phyloP scores from a whole-genome alignment of 345 rosid species.

The Salix suchowensis region DNA sequence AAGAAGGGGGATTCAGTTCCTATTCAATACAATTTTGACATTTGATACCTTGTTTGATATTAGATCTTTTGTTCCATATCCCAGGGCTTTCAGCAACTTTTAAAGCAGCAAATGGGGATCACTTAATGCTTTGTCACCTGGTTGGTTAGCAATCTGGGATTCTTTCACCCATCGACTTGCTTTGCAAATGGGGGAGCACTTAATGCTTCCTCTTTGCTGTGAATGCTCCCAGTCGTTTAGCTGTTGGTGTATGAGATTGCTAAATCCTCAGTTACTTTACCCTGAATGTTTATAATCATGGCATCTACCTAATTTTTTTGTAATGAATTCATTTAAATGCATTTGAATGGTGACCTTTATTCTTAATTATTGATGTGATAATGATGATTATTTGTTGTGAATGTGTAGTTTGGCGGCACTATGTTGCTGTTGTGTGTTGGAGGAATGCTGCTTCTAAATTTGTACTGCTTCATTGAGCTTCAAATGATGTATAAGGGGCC shows the following conservation, averaged over 20 bases:
- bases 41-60: not conserved
- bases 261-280: not conserved
- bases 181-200: not conserved
- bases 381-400: not conserved
- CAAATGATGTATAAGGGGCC: not conserved
- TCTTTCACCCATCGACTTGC: not conserved
- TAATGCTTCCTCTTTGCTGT: not conserved
- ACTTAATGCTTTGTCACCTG: not conserved
- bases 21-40: too few relatives aligned
- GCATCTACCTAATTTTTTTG: not conserved
- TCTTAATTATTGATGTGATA: not conserved
- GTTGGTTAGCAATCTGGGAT: not conserved
- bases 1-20: too few relatives aligned
- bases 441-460: conserved; percentile 40
- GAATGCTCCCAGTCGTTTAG: not conserved
- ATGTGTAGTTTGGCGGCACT: conserved; percentile 30
- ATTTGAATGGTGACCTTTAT: not conserved
- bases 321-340: not conserved
- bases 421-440: conserved; percentile 45
- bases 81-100: not conserved
- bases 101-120: not conserved
- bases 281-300: not conserved
- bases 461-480: conserved; percentile 1
- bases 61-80: not conserved
- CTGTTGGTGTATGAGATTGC: not conserved